Evolutionary conservation across 1,284 basidiomycete species (phyloP), one percentile per base, ranked within the genome.

Genomic region (Peniophora sp.): DNA sequence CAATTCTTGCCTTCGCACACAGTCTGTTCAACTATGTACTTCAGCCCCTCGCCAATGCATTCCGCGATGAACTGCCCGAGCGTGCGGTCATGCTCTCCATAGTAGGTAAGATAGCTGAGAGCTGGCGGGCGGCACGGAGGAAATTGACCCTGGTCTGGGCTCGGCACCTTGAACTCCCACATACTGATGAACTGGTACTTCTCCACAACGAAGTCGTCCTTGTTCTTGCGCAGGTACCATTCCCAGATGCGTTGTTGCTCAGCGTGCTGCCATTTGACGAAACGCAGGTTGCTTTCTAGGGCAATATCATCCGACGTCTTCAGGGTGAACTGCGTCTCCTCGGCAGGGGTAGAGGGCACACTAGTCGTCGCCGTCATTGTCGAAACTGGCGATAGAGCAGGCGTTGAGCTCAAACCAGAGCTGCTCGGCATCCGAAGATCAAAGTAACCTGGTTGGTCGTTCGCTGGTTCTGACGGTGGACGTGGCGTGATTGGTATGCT

Each of bases 11-110:
- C 85, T 1, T 80, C 74, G 62, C 97, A 99, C 24, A 86, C 69
- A 1, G 84, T 82, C 61, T 51, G 57, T 61, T 88, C 83, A 48
- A 84, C 64, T 60, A 83, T 83, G 51, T 84, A 79, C 15, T 79
- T 76, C 8, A 85, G 67, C 1, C 79, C 85, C 41, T 93, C 89
- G 48, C 76, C 75, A 35, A 87, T 81, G 0, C 82, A 79, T 42
- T 86, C 82, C 59, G 95, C 92, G 55, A 99, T 86, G 68, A 88
- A 97, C 62, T 94, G 91, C 0, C 93, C 93, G 3, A 99, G 77
- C 1, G 96, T 94, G 64, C 82, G 83, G 64, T 99, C 96, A 55
- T 92, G 91, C 52, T 91, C 83, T 47, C 93, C 90, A 62, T 99
- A 99, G 68, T 96, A 98, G 23, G 83, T 86, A 69, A 91, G 81